Conservation (phyloP, 352 stramenopile species). For the Saprolegnia parasitica region DNA sequence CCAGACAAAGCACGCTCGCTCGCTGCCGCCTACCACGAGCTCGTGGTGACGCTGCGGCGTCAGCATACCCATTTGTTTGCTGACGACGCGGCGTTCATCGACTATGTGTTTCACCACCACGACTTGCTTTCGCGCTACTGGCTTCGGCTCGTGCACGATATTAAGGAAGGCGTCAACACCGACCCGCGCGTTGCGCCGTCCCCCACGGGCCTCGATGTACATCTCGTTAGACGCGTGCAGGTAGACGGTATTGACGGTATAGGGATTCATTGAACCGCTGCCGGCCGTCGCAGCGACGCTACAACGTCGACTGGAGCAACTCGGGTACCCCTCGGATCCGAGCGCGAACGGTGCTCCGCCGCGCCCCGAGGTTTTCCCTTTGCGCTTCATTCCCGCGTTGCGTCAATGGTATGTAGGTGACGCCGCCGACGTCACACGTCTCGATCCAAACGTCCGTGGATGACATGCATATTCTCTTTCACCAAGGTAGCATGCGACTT, state of each 20-base stretch:
- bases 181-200: neutral
- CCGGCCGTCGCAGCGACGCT: constrained; percentile 1
- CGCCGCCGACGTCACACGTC: neutral
- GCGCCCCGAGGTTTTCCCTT: neutral
- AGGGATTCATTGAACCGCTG: constrained; percentile 18
- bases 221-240: neutral
- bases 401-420: neutral
- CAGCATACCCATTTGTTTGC: neutral
- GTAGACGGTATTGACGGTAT: too few relatives aligned
- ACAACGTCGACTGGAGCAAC: neutral
- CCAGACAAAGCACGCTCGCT: neutral
- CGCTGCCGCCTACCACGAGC: neutral
- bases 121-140: constrained; percentile 15
- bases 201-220: neutral
- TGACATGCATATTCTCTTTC: constrained; percentile 9
- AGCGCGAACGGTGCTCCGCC: neutral
- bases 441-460: neutral
- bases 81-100: neutral
- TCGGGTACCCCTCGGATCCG: constrained; percentile 2
- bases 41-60: constrained; percentile 1
- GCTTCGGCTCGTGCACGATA: constrained; percentile 22
- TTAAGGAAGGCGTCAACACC: neutral
- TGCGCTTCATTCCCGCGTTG: neutral
- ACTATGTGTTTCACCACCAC: constrained; percentile 22
- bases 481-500: neutral